Evolutionary conservation across 148 eudicot genomes (phyloP), one percentile per base, ranked within the genome.

Genomic region (Arctostaphylos glauca): DNA sequence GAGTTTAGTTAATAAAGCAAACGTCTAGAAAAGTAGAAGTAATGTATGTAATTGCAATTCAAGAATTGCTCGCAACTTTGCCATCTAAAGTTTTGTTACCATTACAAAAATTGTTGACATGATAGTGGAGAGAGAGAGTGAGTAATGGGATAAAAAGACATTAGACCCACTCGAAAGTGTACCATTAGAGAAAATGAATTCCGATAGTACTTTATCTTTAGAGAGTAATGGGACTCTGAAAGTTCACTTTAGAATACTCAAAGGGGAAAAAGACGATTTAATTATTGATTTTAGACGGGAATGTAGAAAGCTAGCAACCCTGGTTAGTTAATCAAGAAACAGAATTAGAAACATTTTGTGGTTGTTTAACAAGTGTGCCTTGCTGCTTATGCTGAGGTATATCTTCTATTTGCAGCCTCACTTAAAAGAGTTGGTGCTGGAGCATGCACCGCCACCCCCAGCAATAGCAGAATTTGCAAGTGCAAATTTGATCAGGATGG

Each of bases 371-470:
- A 38, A 6, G 14, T 55, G 43, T 41, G 19, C 79, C 5, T 75
- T 75, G 78, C 47, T 31, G 41, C 15, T 60, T 47, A 54, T 77
- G 4, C 18, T 64, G n/a, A 62, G 70, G 31, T 75, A 4, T 68
- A 44, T 75, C 7, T 86, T 78, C 62, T 82, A 25, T 54, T 88
- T 75, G 85, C 94, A 96, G 99, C 60, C 89, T 38, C 99, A 96
- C 84, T 87, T 96, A 54, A 96, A 96, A 84, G 99, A 96, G 80
- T 84, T 96, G 84, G 86, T 96, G 78, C 87, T 96, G 75, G 99
- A 96, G 53, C 97, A 96, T 84, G 97, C 99, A 53, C 99, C 99
- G 43, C 99, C 99, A 66, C 99, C 99, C 79, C 98, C 99, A 41
- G 98, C 99, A 44, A 96, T 96, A 85, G 97, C 98, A 21, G 98